Evolutionary conservation across 257 asterid species (phyloP), one percentile per base, ranked within the genome.

Genomic region (Anisodus tanguticus): DNA sequence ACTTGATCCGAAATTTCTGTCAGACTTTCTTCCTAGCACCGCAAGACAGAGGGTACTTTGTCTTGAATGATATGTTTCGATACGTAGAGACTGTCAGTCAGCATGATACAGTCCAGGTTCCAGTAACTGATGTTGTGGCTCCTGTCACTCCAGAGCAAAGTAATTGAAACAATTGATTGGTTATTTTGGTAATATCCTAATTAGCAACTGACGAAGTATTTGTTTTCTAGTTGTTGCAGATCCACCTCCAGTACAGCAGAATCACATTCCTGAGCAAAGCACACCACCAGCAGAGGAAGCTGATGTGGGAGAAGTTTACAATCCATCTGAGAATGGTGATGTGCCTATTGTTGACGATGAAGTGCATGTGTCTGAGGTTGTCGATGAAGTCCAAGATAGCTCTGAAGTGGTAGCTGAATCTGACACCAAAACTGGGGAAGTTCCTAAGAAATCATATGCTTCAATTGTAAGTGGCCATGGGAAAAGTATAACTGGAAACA

Each of bases 1-100:
- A 87, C 81, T 81, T 88, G 85, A 87, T 85, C 70, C 88, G 87
- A 67, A 90, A 92, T 84, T 97, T 97, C 87, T 84, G 97, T 37
- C 99, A 97, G 80, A 80, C 92, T 45, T 97, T 97, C 92, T 97
- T 94, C 88, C 97, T 97, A 63, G 99, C 99, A 17, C 98, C 99
- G 60, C 99, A 97, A 85, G 98, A 93, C 68, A 90, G 83, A 67
- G 99, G 99, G 41, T 97, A 90, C 90, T 97, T 91, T 91, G 99
- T 97, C 85, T 85, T 94, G 92, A 97, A 94, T 62, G 99, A 97
- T 88, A 91, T 97, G 81, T 91, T 97, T 74, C 91, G 98, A 35
- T 94, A 92, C 78, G 85, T 96, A 86, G 91, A 90, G 39, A 85
- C 78, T 82, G 88, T 66, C 31, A 22, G 71, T 78, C 87, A 80